phyloP scores from a whole-genome alignment of 2,329 filamentous ascomycete genomes.

The Whalleya microplaca region DNA sequence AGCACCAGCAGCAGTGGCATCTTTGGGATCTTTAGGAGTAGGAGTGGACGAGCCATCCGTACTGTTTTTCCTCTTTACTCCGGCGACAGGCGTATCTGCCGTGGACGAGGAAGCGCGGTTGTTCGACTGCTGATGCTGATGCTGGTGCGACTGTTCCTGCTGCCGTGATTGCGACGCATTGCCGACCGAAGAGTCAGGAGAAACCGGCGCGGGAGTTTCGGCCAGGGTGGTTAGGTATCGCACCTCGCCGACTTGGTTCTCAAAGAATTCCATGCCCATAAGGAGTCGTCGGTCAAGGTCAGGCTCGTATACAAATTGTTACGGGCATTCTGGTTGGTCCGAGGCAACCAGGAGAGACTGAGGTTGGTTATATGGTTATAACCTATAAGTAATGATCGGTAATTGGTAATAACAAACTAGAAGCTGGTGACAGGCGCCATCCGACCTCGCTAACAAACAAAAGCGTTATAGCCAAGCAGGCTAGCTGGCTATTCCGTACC shows the following conservation, averaged over 20 bases:
- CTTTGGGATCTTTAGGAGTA: constrained; percentile 13
- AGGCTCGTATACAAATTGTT: constrained; percentile 12
- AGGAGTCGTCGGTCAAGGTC: constrained; percentile 3
- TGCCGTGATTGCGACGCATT: too few relatives aligned
- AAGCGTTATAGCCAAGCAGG: too few relatives aligned
- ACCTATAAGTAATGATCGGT: too few relatives aligned
- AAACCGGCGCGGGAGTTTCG: constrained; percentile 24
- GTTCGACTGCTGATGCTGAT: constrained; percentile 11
- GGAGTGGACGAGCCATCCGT: constrained; percentile 32
- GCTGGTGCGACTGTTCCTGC: constrained; percentile 6
- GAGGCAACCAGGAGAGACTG: neutral
- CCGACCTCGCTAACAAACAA: too few relatives aligned
- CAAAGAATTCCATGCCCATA: constrained; percentile 39
- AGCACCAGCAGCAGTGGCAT: neutral
- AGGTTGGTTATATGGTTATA: too few relatives aligned
- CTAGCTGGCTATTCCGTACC: too few relatives aligned
- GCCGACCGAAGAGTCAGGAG: constrained; percentile 19
- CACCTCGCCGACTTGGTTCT: constrained; percentile 41
- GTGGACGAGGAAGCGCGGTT: constrained; percentile 9
- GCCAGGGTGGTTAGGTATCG: constrained; percentile 37
- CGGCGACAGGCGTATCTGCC: constrained; percentile 6
- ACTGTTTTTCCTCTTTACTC: constrained; percentile 34
- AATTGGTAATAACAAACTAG: too few relatives aligned
- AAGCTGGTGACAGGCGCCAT: too few relatives aligned
- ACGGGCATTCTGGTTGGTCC: neutral